These are phyloP conservation scores for Xylaria sp. DNA, from an alignment of 2,329 filamentous ascomycete genomes.

Conservation along the genomic window DNA sequence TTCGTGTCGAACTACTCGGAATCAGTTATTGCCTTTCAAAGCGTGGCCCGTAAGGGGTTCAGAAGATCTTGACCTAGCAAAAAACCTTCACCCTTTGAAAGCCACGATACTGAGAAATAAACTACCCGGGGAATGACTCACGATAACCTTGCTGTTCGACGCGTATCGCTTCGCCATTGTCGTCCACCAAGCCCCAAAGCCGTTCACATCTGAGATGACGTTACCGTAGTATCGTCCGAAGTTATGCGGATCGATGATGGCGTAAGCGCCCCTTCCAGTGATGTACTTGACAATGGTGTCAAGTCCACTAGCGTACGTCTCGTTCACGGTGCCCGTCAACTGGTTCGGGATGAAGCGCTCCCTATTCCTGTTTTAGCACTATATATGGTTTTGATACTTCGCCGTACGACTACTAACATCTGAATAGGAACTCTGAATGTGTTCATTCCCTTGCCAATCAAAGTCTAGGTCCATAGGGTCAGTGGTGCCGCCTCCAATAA, in stretches of 20 bases:
- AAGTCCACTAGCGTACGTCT: constrained; percentile 45
- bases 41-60: not conserved
- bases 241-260: constrained; percentile 70
- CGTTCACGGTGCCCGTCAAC: constrained; percentile 55
- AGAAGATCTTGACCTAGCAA: not conserved
- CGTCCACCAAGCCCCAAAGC: constrained; percentile 67
- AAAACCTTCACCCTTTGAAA: not conserved
- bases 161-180: constrained; percentile 65
- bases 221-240: constrained; percentile 64
- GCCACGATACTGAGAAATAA: not conserved
- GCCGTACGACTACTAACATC: constrained; percentile 56
- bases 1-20: constrained; percentile 65
- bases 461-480: constrained; percentile 48
- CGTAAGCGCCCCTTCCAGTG: constrained; percentile 57
- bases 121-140: not conserved
- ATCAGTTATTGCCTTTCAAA: not conserved
- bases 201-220: constrained; percentile 63
- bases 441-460: constrained; percentile 65
- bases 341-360: constrained; percentile 63
- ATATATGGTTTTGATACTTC: not conserved
- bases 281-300: constrained; percentile 46
- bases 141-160: constrained; percentile 64
- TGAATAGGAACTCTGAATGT: constrained; percentile 65
- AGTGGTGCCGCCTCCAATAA: not conserved
- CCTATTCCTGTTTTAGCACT: constrained; percentile 53